Base-by-base conservation (phyloP, 2,329 filamentous ascomycete genomes). In the Cadophora malorum region DNA sequence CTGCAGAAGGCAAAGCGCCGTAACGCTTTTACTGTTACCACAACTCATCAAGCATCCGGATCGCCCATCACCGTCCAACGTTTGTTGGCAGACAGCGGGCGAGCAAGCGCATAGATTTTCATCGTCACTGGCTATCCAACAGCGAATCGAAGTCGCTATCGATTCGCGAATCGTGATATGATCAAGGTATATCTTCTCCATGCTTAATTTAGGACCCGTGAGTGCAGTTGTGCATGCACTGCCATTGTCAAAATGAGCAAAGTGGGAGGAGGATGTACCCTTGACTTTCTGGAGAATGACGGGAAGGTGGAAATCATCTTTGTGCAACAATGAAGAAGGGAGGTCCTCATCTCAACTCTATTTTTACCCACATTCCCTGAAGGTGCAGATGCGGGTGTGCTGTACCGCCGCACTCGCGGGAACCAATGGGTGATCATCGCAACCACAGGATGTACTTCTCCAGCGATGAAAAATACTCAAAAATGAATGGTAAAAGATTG, bases 21-120 rank as follows among this genome's bases (percentile, higher is more conserved):
- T 25, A 47, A 61, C n/a, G 38, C 58, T 61, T 45, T 38, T 38
- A 38, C 12, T 38, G 35, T 14, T 38, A 38, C 12, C 35, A 38
- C 58, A 21, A 61, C 23, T 58, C 55, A 21, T 38, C 55, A 58
- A 58, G 55, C 55, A 58, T 47, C 58, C 41, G 12, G 58, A 47
- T 60, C 38, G 58, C 5, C 38, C n/a, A 16, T 23, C 14, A 45
- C 16, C 41, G 45, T 12, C 14, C 25, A 33, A 62, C 16, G 45
- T 62, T 23, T 62, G 59, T 23, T 62, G 59, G 41, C 35, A 47
- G 35, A 45, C 58, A 60, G 25, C 25, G 52, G 25, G 53, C 45
- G 56, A 47, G 58, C 64, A 66, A 28, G 66, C 66, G 58, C 67
- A 65, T 65, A 65, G 28, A 49, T 67, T 67, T 25, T 56, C 56